Evolutionary conservation across 2,329 filamentous ascomycete genomes (phyloP), one percentile per base, ranked within the genome.

Genomic region (Elsinoe fawcettii): DNA sequence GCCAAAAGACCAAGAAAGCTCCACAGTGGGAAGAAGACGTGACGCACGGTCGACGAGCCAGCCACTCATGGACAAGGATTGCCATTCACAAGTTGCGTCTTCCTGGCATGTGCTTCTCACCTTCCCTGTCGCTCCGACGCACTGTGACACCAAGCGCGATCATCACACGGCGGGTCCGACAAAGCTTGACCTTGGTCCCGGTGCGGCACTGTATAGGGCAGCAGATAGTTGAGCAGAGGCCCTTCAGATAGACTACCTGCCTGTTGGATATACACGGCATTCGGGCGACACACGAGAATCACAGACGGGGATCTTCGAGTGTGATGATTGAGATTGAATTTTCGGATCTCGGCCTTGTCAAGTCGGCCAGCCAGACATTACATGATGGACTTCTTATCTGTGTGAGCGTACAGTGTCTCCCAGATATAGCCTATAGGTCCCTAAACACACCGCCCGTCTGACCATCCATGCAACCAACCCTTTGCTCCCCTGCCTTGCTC

Each of bases 291-390:
- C 34, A 12, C 34, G 27, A 30, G 27, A 37, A 37, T 5, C 34
- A 37, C 34, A 37, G 14, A 37, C 14, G 34, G 34, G 9, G 34
- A 37, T 3, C n/a, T n/a, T n/a, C n/a, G 34, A 5, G 4, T 6
- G 34, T 12, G 9, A 37, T 37, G 14, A 37, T 37, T 37, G 34
- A 37, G 14, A 7, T 14, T 37, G 6, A 4, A 37, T 37, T 25
- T 46, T 46, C 41, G 41, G 41, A 46, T 46, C 41, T 46, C 41
- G 41, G 23, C 41, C 41, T 12, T 46, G 41, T 46, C 22, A 14
- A 46, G 41, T 46, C 41, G 41, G 41, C 41, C 41, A 46, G 41
- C 41, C 41, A 46, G 18, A 46, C 41, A 46, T 23, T 46, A 27
- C 41, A 46, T 25, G 23, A 25, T 12, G 12, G 12, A 4, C 34